Percentiles rank a stretch among this genome's conserved stretches.
These are phyloP conservation scores for Elasticomyces elasticus DNA, from an alignment of 495 filamentous ascomycete species.

Conservation along the genomic window DNA sequence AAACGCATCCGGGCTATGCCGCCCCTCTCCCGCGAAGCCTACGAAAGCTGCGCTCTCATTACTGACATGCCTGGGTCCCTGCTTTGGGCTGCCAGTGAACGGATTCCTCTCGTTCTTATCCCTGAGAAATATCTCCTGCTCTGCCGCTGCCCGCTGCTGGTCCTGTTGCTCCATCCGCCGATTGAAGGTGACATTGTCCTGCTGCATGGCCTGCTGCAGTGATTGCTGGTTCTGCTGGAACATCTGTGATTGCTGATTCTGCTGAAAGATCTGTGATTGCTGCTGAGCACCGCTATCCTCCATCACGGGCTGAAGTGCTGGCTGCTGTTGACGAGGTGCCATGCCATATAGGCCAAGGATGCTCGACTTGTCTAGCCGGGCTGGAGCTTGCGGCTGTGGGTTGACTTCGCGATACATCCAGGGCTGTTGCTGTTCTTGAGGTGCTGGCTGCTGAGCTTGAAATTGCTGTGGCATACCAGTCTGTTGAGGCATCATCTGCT, in stretches of 20 bases:
- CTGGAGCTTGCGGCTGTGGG: slow-evolving; percentile 38
- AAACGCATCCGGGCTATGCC: slow-evolving; percentile 95
- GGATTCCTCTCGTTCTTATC: slow-evolving; percentile 28
- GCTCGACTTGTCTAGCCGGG: slow-evolving; percentile 61
- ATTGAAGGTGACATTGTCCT: slow-evolving; percentile 8
- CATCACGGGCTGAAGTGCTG: slow-evolving; percentile 22
- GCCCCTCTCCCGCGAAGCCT: slow-evolving; percentile 54
- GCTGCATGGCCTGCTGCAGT: slow-evolving; percentile 1
- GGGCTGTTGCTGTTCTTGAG: not conserved
- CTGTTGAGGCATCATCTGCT: slow-evolving; percentile 7
- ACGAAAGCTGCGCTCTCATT: slow-evolving; percentile 82
- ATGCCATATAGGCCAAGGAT: slow-evolving; percentile 84
- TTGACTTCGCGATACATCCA: slow-evolving; percentile 7
- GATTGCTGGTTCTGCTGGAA: slow-evolving; percentile 17
- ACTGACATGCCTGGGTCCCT: slow-evolving; percentile 50
- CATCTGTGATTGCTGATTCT: slow-evolving; percentile 20
- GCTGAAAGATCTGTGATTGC: slow-evolving; percentile 11
- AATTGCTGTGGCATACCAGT: slow-evolving; percentile 17
- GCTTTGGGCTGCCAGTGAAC: slow-evolving; percentile 23
- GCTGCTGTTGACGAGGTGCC: slow-evolving; percentile 53
- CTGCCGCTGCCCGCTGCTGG: slow-evolving; percentile 17
- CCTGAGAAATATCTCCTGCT: too few species aligned
- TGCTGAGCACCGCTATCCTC: slow-evolving; percentile 18
- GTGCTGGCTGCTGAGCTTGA: slow-evolving; percentile 22
- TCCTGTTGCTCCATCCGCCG: slow-evolving; percentile 19